These are phyloP conservation scores for Ustilago cynodontis DNA, from an alignment of 1,284 basidiomycete genomes.

Conservation along the genomic window DNA sequence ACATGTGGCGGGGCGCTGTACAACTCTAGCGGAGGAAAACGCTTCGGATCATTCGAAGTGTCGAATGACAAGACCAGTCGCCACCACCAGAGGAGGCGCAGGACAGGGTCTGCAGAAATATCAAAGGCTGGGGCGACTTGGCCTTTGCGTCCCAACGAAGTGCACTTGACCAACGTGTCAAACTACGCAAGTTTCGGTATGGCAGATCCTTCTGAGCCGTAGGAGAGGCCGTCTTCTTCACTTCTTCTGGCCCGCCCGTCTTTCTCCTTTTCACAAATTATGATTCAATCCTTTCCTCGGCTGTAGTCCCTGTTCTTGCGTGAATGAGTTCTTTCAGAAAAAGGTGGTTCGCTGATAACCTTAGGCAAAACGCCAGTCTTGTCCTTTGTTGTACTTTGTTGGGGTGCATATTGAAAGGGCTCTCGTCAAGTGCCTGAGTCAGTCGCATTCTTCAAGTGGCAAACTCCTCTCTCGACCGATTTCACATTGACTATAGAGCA, in stretches of 20 bases:
- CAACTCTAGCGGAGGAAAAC: background rate
- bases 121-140: background rate
- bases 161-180: slow-evolving; percentile 3
- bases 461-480: too few relatives aligned
- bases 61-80: background rate
- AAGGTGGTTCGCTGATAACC: background rate
- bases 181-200: background rate
- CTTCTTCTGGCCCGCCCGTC: too few relatives aligned
- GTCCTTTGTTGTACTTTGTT: too few relatives aligned
- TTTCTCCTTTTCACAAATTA: background rate
- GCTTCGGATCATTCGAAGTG: background rate
- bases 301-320: background rate
- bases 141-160: background rate
- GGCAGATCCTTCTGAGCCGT: too few relatives aligned
- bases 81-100: background rate
- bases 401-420: too few relatives aligned
- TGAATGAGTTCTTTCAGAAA: background rate
- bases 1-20: background rate
- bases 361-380: too few relatives aligned
- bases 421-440: too few relatives aligned
- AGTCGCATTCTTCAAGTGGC: too few relatives aligned
- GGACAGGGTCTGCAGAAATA: background rate
- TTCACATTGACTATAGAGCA: too few relatives aligned
- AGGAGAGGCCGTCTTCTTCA: too few relatives aligned
- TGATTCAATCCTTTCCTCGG: background rate